Conservation (phyloP, 1,284 basidiomycete genomes). For the Fistulinella cinereoalba region DNA sequence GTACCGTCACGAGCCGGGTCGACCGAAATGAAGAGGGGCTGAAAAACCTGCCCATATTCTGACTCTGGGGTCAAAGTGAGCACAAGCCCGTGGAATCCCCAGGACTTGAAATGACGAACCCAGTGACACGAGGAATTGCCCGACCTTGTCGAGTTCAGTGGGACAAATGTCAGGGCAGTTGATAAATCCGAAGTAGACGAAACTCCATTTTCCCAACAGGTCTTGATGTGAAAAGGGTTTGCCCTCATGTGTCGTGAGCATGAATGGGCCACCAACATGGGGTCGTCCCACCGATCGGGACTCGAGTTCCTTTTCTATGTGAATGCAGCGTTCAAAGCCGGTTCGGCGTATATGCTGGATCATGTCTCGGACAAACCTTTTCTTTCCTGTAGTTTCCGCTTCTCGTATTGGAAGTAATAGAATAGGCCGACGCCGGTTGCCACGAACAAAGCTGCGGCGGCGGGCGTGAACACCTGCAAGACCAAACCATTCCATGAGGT, state of each 20-base stretch:
- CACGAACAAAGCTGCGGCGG: conserved; percentile 80
- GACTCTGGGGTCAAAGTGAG: conserved; percentile 61
- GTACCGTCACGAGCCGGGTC: conserved; percentile 92
- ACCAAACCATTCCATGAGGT: too few species aligned
- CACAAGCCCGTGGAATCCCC: neutral
- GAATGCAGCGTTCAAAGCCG: neutral
- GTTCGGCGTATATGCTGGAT: too few species aligned
- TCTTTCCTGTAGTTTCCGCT: conserved; percentile 72
- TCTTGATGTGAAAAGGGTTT: conserved; percentile 81
- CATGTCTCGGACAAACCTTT: conserved; percentile 46
- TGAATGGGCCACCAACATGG: conserved; percentile 89
- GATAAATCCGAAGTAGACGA: conserved; percentile 97
- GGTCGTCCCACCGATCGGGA: conserved; percentile 63
- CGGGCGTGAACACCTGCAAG: conserved; percentile 86
- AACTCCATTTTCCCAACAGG: conserved; percentile 80
- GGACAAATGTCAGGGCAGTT: conserved; percentile 99
- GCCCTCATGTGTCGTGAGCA: conserved; percentile 65
- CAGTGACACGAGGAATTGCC: conserved; percentile 72
- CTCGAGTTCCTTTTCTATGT: conserved; percentile 62
- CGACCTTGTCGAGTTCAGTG: conserved; percentile 97
- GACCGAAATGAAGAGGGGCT: conserved; percentile 93
- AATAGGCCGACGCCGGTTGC: conserved; percentile 80
- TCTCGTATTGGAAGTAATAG: conserved; percentile 89
- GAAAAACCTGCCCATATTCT: conserved; percentile 59
- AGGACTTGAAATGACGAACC: conserved; percentile 46